Conservation (phyloP, 202 grass and related monocot genomes). For the Zoysia matrella region DNA sequence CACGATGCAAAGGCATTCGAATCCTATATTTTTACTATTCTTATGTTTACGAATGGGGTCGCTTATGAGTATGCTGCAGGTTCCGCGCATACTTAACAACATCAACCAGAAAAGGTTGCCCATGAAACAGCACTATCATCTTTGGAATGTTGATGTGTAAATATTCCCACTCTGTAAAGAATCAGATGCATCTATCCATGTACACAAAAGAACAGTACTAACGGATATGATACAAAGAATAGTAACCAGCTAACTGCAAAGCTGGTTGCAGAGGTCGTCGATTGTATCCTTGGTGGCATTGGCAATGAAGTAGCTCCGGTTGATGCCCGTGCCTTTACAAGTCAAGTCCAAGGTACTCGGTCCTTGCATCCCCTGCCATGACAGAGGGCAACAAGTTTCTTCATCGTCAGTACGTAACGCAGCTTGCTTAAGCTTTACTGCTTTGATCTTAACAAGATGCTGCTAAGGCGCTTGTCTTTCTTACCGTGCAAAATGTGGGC, state of each 20-base stretch:
- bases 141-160: too few relatives aligned
- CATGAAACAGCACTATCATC: too few relatives aligned
- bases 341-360: slow-evolving; percentile 52
- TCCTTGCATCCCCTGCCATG: slow-evolving; percentile 44
- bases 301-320: slow-evolving; percentile 48
- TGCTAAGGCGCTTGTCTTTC: not conserved
- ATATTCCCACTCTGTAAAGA: too few relatives aligned
- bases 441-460: too few relatives aligned
- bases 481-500: slow-evolving; percentile 59
- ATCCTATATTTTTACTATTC: too few relatives aligned
- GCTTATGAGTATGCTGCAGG: too few relatives aligned
- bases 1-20: too few relatives aligned
- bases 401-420: not conserved
- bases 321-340: slow-evolving; percentile 42
- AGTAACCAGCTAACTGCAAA: slow-evolving; percentile 47
- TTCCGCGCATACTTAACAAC: too few relatives aligned
- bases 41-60: too few relatives aligned
- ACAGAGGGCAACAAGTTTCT: not conserved
- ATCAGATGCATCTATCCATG: not conserved
- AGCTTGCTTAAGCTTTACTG: not conserved
- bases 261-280: slow-evolving; percentile 59
- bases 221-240: slow-evolving; percentile 9
- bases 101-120: too few relatives aligned
- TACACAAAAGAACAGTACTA: slow-evolving; percentile 37
- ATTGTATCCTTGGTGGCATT: slow-evolving; percentile 48